Base-by-base conservation (phyloP, 2,329 filamentous ascomycete genomes). In the Esteya vermicola region DNA sequence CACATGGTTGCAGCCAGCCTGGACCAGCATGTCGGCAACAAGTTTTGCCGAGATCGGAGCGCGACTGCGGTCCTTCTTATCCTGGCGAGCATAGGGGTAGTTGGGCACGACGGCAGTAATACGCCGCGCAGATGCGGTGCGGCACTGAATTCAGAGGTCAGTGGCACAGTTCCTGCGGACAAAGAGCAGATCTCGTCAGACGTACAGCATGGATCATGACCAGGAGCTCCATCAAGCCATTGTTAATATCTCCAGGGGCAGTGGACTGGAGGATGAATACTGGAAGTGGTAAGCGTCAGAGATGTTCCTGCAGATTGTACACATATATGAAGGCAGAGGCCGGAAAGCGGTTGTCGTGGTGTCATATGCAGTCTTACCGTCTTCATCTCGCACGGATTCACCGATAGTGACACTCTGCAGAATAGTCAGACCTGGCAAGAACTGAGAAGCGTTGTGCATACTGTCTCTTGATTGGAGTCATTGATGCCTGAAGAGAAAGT, bases 21-120 rank as follows among this genome's bases (percentile, higher is more conserved):
- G 93, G 59, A 93, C 85, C 41, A 96, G 71, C 88, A 96, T 95
- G 63, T 96, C 95, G 43, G 89, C 89, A 64, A 95, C 93, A 40
- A 96, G 70, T 60, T 91, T 93, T 19, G 89, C 89, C 32, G 84
- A 93, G 58, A 96, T 98, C 31, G 91, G 89, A n/a, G 91, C 89
- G 48, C 89, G 43, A 39, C 45, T 47, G 41, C 48, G 48, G 40
- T 50, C 48, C 64, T 96, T 96, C 70, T 96, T 96, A 62, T 96
- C 91, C 63, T 96, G 89, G 37, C 89, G 78, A 13, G 89, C 88
- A 56, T 96, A 96, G 22, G 88, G 88, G 63, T 94, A 96, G 63
- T 93, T 95, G 50, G 89, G 89, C 9, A 47, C 45, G 30, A 46
- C 44, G 22, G 45, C 44, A 5, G 49, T 51, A 42, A 51, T 48